phyloP scores from a whole-genome alignment of 179 eudicot species.

The Beta macrorhiza region DNA sequence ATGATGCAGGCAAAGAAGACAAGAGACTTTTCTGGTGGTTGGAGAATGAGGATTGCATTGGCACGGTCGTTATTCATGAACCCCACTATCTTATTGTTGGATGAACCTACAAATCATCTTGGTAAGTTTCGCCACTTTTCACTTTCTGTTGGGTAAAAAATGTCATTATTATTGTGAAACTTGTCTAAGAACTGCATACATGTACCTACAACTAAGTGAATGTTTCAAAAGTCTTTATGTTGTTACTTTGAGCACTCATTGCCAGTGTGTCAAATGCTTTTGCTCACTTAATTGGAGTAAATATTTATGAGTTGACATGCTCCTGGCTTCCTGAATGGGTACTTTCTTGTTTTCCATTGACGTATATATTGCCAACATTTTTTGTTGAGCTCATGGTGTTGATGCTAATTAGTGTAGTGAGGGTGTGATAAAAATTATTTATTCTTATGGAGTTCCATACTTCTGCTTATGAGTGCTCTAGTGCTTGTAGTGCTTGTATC shows the following conservation, averaged over 20 bases:
- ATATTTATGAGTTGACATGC: background rate
- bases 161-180: background rate
- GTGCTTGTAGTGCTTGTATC: background rate
- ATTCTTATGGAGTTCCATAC: background rate
- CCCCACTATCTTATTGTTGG: slow-evolving; percentile 84
- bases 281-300: background rate
- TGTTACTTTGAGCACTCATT: background rate
- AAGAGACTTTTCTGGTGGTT: slow-evolving; percentile 94
- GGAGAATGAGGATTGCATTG: slow-evolving; percentile 98
- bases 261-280: background rate
- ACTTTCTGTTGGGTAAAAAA: background rate
- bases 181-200: background rate
- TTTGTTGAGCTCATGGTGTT: background rate
- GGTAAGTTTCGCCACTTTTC: slow-evolving; percentile 41
- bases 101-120: slow-evolving; percentile 98
- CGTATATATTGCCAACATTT: background rate
- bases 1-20: slow-evolving; percentile 91
- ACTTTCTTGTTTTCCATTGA: background rate
- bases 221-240: background rate
- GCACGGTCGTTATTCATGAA: slow-evolving; percentile 93
- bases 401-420: background rate
- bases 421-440: background rate
- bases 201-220: background rate
- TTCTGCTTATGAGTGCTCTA: background rate
- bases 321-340: background rate